phyloP scores from a whole-genome alignment of 139 green algal genomes.

The Auxenochlorella protothecoides region DNA sequence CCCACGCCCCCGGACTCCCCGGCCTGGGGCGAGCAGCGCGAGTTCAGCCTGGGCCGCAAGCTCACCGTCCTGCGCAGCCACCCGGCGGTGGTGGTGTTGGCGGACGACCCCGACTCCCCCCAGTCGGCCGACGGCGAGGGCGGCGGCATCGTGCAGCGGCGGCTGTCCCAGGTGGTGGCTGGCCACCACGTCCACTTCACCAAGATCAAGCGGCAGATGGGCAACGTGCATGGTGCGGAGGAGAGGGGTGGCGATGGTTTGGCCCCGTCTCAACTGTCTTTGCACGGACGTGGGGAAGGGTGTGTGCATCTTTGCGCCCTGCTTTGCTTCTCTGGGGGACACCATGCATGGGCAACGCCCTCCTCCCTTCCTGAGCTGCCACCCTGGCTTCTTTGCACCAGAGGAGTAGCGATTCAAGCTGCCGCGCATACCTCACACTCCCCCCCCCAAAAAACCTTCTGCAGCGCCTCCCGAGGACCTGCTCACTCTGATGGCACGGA shows the following conservation, averaged over 20 bases:
- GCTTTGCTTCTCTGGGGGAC: too few relatives aligned
- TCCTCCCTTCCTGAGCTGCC: too few relatives aligned
- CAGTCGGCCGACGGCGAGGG: slow-evolving; percentile 1
- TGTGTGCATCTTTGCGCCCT: too few relatives aligned
- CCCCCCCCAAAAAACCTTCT: not conserved
- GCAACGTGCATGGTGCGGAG: slow-evolving; percentile 1
- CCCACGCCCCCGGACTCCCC: too few relatives aligned
- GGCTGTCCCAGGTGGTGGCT: slow-evolving; percentile 10
- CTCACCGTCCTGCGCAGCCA: too few relatives aligned
- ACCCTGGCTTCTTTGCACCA: too few relatives aligned
- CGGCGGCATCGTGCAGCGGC: slow-evolving; percentile 1
- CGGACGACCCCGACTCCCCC: not conserved
- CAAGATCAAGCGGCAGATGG: slow-evolving; percentile 18
- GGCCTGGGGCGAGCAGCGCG: too few relatives aligned
- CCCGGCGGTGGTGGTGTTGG: slow-evolving; percentile 4
- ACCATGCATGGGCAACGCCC: too few relatives aligned
- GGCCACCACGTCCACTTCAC: slow-evolving; percentile 10
- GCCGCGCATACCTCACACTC: not conserved
- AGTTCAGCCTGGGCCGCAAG: too few relatives aligned
- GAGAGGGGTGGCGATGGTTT: not conserved
- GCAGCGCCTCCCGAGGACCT: slow-evolving; percentile 16
- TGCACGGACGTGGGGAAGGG: too few relatives aligned
- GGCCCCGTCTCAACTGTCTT: too few relatives aligned
- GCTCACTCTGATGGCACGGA: slow-evolving; percentile 19
- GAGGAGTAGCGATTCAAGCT: too few relatives aligned